Percentiles rank a stretch among this genome's conserved stretches.
Conservation (phyloP, 2,329 filamentous ascomycete genomes). For the Epichloe scottii region DNA sequence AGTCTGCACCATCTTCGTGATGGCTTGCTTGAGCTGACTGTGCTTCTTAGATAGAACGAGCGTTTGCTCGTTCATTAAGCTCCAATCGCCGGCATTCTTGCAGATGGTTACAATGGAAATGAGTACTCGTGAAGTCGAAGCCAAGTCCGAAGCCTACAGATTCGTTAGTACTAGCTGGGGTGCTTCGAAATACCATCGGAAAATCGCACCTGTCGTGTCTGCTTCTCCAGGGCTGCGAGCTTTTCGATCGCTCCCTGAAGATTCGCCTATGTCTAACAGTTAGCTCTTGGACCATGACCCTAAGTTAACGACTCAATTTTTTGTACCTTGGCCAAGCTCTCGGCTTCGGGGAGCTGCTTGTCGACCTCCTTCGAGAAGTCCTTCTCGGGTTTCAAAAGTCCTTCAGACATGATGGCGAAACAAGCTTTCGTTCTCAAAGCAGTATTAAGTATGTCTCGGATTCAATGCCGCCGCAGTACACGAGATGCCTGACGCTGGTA, state of each 20-base stretch:
- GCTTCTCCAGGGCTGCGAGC: constrained; percentile 83
- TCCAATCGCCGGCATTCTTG: constrained; percentile 89
- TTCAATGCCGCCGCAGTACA: not conserved
- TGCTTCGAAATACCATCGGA: constrained; percentile 7
- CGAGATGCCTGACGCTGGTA: not conserved
- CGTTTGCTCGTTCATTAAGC: constrained; percentile 90
- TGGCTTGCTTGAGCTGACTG: constrained; percentile 97
- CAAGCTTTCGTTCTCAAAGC: not conserved
- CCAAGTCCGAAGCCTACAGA: constrained; percentile 79
- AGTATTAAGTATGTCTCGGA: not conserved
- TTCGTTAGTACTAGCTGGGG: constrained; percentile 8
- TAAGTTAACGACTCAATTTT: too few relatives aligned
- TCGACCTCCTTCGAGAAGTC: constrained; percentile 97
- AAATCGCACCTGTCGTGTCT: constrained; percentile 72
- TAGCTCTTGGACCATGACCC: constrained; percentile 21
- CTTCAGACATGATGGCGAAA: constrained; percentile 57
- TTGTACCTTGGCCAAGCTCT: constrained; percentile 71
- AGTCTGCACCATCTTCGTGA: constrained; percentile 96
- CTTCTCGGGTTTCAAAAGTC: constrained; percentile 85
- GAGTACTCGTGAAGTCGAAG: constrained; percentile 82
- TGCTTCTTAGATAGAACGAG: constrained; percentile 97
- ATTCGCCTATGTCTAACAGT: constrained; percentile 44
- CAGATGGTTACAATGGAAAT: constrained; percentile 85
- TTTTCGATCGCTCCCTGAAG: constrained; percentile 86
- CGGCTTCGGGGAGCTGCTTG: constrained; percentile 77